Base-by-base conservation (phyloP, 2,329 filamentous ascomycete genomes). In the Monilinia fructigena region DNA sequence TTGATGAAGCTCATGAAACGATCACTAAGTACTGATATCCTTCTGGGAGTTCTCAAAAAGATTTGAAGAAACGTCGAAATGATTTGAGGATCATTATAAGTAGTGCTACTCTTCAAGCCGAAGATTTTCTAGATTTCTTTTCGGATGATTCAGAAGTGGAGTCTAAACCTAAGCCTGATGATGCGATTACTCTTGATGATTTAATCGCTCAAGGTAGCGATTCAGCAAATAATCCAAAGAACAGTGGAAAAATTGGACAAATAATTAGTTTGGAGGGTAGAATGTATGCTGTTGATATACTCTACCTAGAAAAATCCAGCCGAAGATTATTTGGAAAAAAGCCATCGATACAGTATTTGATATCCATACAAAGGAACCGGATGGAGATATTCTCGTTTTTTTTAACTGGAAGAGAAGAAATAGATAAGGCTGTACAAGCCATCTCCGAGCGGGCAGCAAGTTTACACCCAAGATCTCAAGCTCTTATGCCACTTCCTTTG, bases 1-100 rank as follows among this genome's bases (percentile, higher is more conserved):
- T 99, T 10, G 95, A 99, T 75, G 94, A 98, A 79, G 95, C 94
- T 8, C 95, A 99, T 76, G 94, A 98, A 98, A 78, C 85, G 95
- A 64, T 97, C 93, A 59, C 85, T 98, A 67, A 96, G 92, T 76
- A 96, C 93, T 0, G 95, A 99, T 75, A 86, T 99, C 16, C 82
- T 98, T 10, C 84, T 99, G 4, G 94, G 95, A 0, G 81, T 98
- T 18, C 78, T 99, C 50, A 97, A 96, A 77, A 98, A 98, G 77
- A 94, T 99, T 61, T 87, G 65, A 92, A 86, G 76, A 89, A 87
- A 74, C 84, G 95, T 54, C 85, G 89, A 10, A 72, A 73, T 66
- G 93, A 97, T 67, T 79, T 98, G 63, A 87, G 93, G 26, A 90
- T 98, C 69, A 88, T 99, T 61, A 86, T 99, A 75, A 97, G 92